Conservation (phyloP, 169 alveolate species). For the Plasmodium vivax region DNA sequence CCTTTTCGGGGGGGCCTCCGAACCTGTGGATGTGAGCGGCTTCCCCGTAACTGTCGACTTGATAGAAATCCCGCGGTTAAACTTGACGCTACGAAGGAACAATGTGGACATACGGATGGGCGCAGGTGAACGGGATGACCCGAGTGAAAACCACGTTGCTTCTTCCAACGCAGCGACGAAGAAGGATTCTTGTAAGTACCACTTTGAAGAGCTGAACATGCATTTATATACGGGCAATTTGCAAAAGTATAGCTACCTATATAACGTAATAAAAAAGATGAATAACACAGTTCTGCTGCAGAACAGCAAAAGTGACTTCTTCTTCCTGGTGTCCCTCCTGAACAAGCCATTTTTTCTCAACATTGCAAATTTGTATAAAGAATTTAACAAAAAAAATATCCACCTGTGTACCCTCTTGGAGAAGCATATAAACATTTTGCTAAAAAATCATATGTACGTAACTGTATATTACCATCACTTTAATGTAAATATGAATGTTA, state of each 20-base stretch:
- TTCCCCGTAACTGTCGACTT: constrained; percentile 21
- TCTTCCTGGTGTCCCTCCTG: constrained; percentile 60
- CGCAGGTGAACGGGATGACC: background rate
- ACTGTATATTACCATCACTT: constrained; percentile 65
- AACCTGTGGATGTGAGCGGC: background rate
- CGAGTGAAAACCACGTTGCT: background rate
- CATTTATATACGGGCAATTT: constrained; percentile 46
- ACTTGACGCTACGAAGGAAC: constrained; percentile 33
- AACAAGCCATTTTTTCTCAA: constrained; percentile 73
- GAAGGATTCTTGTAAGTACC: constrained; percentile 45
- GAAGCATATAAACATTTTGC: constrained; percentile 60
- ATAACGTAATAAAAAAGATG: constrained; percentile 74
- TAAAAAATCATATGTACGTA: constrained; percentile 72
- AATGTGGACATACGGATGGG: constrained; percentile 27
- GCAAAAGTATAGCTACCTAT: constrained; percentile 56
- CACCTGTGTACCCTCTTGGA: constrained; percentile 71
- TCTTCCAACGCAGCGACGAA: background rate
- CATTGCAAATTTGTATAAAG: constrained; percentile 70
- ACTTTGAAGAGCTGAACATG: constrained; percentile 72
- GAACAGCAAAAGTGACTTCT: constrained; percentile 64
- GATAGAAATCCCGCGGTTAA: constrained; percentile 66
- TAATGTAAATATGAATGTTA: constrained; percentile 47
- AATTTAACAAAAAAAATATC: constrained; percentile 64
- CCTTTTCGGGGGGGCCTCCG: constrained; percentile 1
- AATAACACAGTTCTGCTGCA: constrained; percentile 66